These are phyloP conservation scores for Sporisorium sorghi DNA, from an alignment of 1,284 basidiomycete species.

Conservation along the genomic window DNA sequence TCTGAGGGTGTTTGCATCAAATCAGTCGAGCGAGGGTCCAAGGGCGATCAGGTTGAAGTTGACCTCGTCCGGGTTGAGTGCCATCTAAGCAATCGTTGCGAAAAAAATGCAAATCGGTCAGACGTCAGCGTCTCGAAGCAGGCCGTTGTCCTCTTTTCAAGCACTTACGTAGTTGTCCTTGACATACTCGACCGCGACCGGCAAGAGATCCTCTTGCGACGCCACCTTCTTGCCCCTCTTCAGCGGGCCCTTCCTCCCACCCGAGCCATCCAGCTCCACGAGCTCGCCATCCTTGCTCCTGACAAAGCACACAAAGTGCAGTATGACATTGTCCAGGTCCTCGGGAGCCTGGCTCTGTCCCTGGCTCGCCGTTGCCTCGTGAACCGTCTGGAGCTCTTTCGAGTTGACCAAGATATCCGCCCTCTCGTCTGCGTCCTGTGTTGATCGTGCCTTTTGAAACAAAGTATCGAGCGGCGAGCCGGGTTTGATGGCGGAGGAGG, in stretches of 20 bases:
- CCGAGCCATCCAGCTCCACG: conserved; percentile 62
- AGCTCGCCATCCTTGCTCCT: conserved; percentile 53
- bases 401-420: conserved; percentile 43
- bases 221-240: conserved; percentile 46
- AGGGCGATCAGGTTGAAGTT: conserved; percentile 68
- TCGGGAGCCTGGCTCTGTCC: conserved; percentile 64
- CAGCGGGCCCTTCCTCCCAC: conserved; percentile 62
- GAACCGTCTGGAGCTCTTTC: conserved; percentile 53
- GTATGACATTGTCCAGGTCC: conserved; percentile 60
- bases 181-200: conserved; percentile 53
- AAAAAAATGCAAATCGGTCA: neutral
- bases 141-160: neutral
- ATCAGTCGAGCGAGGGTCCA: conserved; percentile 29
- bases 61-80: conserved; percentile 56
- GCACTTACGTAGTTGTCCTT: conserved; percentile 60
- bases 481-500: conserved; percentile 38
- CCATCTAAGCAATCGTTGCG: conserved; percentile 47
- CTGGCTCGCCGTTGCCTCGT: conserved; percentile 56
- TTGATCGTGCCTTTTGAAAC: conserved; percentile 49
- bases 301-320: conserved; percentile 69
- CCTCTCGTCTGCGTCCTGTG: conserved; percentile 28
- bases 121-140: neutral
- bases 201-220: conserved; percentile 46
- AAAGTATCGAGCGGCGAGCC: conserved; percentile 56
- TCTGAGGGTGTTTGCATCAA: neutral